A percentile compares a stretch with the other conserved stretches of the same genome.
Evolutionary conservation across 345 rosid species (phyloP).

Genomic region (Aquilaria sinensis): DNA sequence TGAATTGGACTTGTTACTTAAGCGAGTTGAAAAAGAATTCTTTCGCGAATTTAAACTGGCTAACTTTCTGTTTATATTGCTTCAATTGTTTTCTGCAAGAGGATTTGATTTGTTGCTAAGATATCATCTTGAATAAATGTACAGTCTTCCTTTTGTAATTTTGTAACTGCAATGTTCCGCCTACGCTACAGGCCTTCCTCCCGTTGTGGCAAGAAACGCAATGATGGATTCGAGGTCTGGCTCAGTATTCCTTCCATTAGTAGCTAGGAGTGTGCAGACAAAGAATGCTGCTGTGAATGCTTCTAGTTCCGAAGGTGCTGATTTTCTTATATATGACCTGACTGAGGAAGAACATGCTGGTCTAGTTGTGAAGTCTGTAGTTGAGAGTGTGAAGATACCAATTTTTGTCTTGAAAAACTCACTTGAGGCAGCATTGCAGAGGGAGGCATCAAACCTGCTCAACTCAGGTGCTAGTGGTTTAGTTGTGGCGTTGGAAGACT

Average conservation of each 20-base stretch:
- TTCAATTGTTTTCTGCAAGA: too few species aligned
- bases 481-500: constrained; percentile 62
- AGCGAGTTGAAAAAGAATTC: too few species aligned
- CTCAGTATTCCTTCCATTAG: constrained; percentile 76
- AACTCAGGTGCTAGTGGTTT: constrained; percentile 73
- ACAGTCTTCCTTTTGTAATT: not conserved
- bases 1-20: too few species aligned
- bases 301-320: constrained; percentile 92
- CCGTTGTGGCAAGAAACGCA: constrained; percentile 85
- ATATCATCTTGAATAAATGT: too few species aligned
- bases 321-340: constrained; percentile 58
- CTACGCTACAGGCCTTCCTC: constrained; percentile 69
- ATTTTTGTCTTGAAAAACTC: constrained; percentile 34
- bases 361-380: constrained; percentile 30
- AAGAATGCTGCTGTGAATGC: constrained; percentile 56
- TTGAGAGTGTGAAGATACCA: constrained; percentile 58
- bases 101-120: not conserved
- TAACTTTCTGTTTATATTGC: too few species aligned
- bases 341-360: constrained; percentile 30
- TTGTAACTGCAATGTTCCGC: constrained; percentile 6
- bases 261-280: constrained; percentile 69
- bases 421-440: constrained; percentile 14
- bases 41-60: too few species aligned
- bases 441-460: constrained; percentile 31
- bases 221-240: constrained; percentile 65